Evolutionary conservation across 306 rosid species (phyloP), one percentile per base, ranked within the genome.

Genomic region (Abrus precatorius): DNA sequence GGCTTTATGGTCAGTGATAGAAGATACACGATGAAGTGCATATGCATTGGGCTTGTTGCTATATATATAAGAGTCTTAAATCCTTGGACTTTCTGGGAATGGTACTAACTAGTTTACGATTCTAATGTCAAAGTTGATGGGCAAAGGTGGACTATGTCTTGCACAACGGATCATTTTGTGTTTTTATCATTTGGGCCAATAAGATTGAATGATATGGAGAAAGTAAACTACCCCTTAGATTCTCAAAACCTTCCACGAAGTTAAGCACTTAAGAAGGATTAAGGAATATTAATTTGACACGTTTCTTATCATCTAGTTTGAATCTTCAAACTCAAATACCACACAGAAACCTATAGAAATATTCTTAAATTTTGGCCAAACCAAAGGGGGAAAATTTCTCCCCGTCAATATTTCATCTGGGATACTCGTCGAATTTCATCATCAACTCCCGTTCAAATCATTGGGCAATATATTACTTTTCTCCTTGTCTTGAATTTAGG

Each of bases 121-220:
- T 78, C 68, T 66, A 68, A 43, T 54, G 48, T 67, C 44, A 66
- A 34, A 61, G 45, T 34, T 47, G 5, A 48, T 41, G 72, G 62
- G 12, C 69, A 33, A 60, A 60, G 45, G 48, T 5, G 3, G 66
- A 50, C 10, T 73, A 1, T 43, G 43, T 53, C 74, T 27, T 53
- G 61, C 40, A 10, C 43, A 56, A 40, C 28, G 3, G 27, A 1
- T 33, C 80, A 62, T 62, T 49, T 76, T 14, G 36, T 36, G 43
- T 29, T 41, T n/a, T 41, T 57, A 36, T 6, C 3, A 10, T 12
- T 8, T 57, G 13, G 6, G 1, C 44, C 30, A 56, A 6, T 38
- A 9, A 5, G 27, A 54, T 20, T 34, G 3, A 20, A 11, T 59
- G 30, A 41, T 45, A 27, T 72, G 36, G 49, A 36, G 3, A 1